Percentiles rank a stretch among this genome's conserved stretches.
Conservation (phyloP, 2,329 filamentous ascomycete genomes). For the Xylaria digitata region DNA sequence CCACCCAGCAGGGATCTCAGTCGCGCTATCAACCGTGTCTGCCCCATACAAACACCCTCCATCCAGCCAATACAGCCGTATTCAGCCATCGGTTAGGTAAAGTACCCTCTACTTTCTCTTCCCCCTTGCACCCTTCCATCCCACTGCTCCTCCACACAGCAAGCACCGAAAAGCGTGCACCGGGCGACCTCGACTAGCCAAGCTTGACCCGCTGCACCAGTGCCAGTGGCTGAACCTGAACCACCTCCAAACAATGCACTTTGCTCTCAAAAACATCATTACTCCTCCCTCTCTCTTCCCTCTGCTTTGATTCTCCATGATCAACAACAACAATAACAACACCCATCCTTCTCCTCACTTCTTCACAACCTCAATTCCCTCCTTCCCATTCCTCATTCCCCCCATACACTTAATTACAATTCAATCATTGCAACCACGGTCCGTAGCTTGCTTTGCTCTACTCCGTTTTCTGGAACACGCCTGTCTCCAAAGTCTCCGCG, state of each 20-base stretch:
- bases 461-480: conserved; percentile 17
- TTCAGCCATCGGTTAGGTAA: conserved; percentile 36
- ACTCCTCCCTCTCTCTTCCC: conserved; percentile 36
- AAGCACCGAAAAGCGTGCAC: conserved; percentile 20
- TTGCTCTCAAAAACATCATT: conserved; percentile 46
- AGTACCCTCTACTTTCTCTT: conserved; percentile 37
- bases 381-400: conserved; percentile 18
- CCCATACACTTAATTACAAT: conserved; percentile 21
- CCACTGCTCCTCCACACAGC: conserved; percentile 18
- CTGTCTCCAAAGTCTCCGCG: conserved; percentile 29
- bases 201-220: conserved; percentile 34
- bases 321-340: conserved; percentile 39
- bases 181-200: no score
- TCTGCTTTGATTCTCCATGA: conserved; percentile 25
- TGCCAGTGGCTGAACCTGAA: conserved; percentile 37
- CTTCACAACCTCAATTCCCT: conserved; percentile 17
- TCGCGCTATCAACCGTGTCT: conserved; percentile 46
- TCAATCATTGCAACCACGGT: background rate
- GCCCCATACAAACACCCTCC: conserved; percentile 38
- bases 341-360: conserved; percentile 21
- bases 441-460: conserved; percentile 19
- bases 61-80: conserved; percentile 1
- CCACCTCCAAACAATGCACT: conserved; percentile 44
- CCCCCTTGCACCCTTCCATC: conserved; percentile 3
- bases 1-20: conserved; percentile 33